Base-by-base conservation (phyloP, 495 filamentous ascomycete species). In the Aspergillus biplanus region DNA sequence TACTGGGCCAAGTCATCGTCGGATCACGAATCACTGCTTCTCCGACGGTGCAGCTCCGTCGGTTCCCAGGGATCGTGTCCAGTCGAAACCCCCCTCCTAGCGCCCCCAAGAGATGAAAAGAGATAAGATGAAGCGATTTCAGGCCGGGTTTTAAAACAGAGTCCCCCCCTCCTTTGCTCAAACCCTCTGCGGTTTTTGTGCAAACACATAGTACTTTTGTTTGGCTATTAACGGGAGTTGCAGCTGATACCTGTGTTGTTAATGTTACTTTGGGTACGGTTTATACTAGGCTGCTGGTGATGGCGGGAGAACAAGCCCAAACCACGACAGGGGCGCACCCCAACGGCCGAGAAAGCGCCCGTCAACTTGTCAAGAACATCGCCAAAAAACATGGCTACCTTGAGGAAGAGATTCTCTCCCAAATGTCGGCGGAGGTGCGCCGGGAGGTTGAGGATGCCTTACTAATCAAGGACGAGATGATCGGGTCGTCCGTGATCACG, bases 401-500 rank as follows among this genome's bases (percentile, higher is more conserved):
- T 27, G 61, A 58, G 21, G 66, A 71, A 49, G 67, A 69, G 4
- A 56, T 31, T 13, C 65, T 69, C 16, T 13, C 33, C n/a, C 44
- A 48, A 50, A 71, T 75, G 58, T 33, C 49, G 12, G 56, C 61
- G 7, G 71, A 74, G 2, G 34, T 58, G 6, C 71, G 73, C 6
- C 73, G 67, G 12, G 0, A 60, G 39, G 63, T 76, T 1, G 63
- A 76, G 52, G 61, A 73, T 33, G 74, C 74, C 1, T 33, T 73
- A 15, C 61, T 72, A 0, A 70, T 46, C 44, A 75, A 73, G 32
- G 70, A 76, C 49, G 9, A 42, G 16, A 56, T 73, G 44, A 71
- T 75, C 16, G 74, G 70, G 7, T 64, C 69, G 5, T 67, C 66
- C 37, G 69, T 75, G 4, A 69, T 73, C 7, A 74, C 71, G 74